Conservation (phyloP, 352 stramenopile species). For the Globisporangium paroecandrum region DNA sequence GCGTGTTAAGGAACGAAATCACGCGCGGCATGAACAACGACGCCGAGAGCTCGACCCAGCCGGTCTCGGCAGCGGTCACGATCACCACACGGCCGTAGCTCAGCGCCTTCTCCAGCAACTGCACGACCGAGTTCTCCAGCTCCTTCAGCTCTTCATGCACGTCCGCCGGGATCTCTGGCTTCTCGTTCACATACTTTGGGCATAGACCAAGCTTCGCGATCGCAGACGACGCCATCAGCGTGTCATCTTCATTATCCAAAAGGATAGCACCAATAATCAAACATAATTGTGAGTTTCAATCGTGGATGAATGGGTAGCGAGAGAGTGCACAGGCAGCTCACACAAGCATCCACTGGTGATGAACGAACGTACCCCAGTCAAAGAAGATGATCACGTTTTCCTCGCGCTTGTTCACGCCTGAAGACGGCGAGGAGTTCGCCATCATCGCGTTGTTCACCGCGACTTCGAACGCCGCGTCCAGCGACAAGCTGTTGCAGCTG, state of each 20-base stretch:
- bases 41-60: conserved; percentile 88
- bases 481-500: conserved; percentile 38
- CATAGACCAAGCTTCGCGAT: conserved; percentile 78
- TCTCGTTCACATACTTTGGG: conserved; percentile 85
- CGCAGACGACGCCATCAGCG: conserved; percentile 74
- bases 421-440: conserved; percentile 21
- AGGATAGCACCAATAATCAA: not conserved
- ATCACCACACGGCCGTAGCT: conserved; percentile 81
- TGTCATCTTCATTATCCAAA: conserved; percentile 52
- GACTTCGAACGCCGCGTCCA: conserved; percentile 54
- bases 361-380: conserved; percentile 64
- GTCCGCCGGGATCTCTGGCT: conserved; percentile 66
- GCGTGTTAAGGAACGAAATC: conserved; percentile 67
- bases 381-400: conserved; percentile 81
- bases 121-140: conserved; percentile 73
- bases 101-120: conserved; percentile 69
- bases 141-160: conserved; percentile 71
- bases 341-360: not conserved
- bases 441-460: conserved; percentile 23
- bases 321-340: not conserved
- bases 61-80: conserved; percentile 85
- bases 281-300: conserved; percentile 7
- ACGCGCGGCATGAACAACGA: conserved; percentile 86
- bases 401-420: conserved; percentile 30
- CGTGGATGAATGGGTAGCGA: not conserved